A percentile compares a stretch with the other conserved stretches of the same genome.
Evolutionary conservation across 2,329 filamentous ascomycete species (phyloP).

Genomic region (Colletotrichum sp.): DNA sequence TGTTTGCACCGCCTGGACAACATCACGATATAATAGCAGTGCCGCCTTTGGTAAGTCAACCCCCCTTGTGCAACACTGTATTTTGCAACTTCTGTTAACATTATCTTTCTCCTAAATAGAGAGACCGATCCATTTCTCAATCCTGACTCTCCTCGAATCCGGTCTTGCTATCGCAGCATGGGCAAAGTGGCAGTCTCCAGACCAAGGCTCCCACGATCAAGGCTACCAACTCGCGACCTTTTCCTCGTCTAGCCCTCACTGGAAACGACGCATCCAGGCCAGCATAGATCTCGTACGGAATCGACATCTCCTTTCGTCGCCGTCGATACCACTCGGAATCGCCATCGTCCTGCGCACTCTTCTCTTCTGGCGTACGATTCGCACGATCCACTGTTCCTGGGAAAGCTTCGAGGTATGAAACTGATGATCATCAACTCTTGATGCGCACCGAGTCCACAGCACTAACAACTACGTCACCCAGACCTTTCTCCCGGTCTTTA

Average conservation of each 20-base stretch:
- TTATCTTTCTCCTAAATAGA: constrained; percentile 24
- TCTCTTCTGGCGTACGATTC: constrained; percentile 34
- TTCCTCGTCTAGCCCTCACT: neutral
- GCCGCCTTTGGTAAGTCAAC: constrained; percentile 38
- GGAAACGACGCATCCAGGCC: constrained; percentile 2
- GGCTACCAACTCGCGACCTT: neutral
- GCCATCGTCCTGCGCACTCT: constrained; percentile 30
- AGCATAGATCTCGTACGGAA: neutral
- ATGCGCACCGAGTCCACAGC: neutral
- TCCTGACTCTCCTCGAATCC: constrained; percentile 30
- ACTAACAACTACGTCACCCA: constrained; percentile 11
- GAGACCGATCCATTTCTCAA: constrained; percentile 38
- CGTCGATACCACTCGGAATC: constrained; percentile 25
- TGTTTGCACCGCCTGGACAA: constrained; percentile 26
- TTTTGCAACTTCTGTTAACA: neutral
- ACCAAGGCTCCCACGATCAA: neutral
- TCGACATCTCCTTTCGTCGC: constrained; percentile 14
- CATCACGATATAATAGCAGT: constrained; percentile 37
- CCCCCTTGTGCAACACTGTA: no score
- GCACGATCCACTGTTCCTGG: constrained; percentile 37
- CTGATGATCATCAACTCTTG: neutral
- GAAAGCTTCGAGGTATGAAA: constrained; percentile 36
- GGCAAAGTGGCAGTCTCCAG: constrained; percentile 2
- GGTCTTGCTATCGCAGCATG: constrained; percentile 25
- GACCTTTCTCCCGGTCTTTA: constrained; percentile 36